A percentile compares a stretch with the other conserved stretches of the same genome.
phyloP scores from a whole-genome alignment of 2,329 filamentous ascomycete genomes.

The Xylaria sp. region DNA sequence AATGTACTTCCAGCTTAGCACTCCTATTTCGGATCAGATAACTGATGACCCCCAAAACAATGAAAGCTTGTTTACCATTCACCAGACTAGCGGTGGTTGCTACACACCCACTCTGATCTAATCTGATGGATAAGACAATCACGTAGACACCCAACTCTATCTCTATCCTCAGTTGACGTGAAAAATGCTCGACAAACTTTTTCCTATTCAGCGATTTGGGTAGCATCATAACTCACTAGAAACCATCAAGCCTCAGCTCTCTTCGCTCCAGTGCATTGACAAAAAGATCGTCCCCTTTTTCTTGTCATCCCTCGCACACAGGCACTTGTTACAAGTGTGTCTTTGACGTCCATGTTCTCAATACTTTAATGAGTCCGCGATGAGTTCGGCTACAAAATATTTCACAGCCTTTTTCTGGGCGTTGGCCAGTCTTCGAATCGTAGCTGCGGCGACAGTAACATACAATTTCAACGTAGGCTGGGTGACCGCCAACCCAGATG shows the following conservation, averaged over 20 bases:
- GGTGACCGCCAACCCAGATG: constrained; percentile 76
- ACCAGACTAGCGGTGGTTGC: background rate
- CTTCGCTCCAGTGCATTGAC: background rate
- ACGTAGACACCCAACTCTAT: background rate
- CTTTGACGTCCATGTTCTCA: too few relatives aligned
- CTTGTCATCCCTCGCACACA: background rate
- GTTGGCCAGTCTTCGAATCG: constrained; percentile 29
- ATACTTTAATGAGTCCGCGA: too few relatives aligned
- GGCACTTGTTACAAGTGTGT: background rate
- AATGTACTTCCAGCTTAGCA: background rate
- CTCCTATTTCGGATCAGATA: constrained; percentile 23
- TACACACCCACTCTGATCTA: constrained; percentile 17
- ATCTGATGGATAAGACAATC: constrained; percentile 33
- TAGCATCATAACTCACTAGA: background rate
- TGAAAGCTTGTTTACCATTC: background rate
- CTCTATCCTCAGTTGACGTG: background rate
- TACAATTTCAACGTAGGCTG: constrained; percentile 74
- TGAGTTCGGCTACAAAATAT: constrained; percentile 26
- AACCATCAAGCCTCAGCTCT: background rate
- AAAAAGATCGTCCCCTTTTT: background rate
- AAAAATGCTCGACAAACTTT: background rate
- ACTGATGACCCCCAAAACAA: constrained; percentile 3
- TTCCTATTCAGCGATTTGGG: background rate
- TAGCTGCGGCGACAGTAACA: constrained; percentile 54
- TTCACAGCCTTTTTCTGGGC: constrained; percentile 27